Percentiles rank a stretch among this genome's conserved stretches.
These are phyloP conservation scores for Eucalyptus microcorys DNA, from an alignment of 345 rosid species.

Conservation along the genomic window DNA sequence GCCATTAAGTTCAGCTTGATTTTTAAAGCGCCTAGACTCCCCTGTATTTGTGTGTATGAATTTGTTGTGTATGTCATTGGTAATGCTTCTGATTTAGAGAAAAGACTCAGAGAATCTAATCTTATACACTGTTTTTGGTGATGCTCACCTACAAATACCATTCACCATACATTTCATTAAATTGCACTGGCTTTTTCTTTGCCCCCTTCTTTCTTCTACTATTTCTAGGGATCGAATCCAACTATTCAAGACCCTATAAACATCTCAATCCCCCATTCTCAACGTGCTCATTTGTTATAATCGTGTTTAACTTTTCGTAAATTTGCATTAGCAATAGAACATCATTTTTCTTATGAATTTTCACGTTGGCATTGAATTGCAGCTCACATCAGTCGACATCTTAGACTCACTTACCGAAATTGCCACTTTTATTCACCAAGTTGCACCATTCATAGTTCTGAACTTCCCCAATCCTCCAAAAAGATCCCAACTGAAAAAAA, in stretches of 20 bases:
- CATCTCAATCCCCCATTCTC: background rate
- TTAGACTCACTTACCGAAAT: background rate
- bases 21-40: background rate
- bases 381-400: background rate
- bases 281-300: no score
- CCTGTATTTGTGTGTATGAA: background rate
- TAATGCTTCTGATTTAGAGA: background rate
- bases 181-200: background rate
- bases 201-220: background rate
- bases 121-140: rapidly evolving
- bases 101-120: rapidly evolving
- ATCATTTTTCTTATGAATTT: no score
- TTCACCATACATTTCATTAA: background rate
- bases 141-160: background rate
- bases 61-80: rapidly evolving
- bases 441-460: background rate
- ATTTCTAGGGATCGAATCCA: background rate
- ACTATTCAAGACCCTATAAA: background rate
- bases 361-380: background rate
- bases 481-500: background rate
- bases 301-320: no score
- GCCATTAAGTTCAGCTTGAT: background rate
- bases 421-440: background rate
- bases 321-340: no score
- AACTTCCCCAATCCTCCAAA: background rate